Conservation (phyloP, 768 basidiomycete species). For the Amanita jacksonii region DNA sequence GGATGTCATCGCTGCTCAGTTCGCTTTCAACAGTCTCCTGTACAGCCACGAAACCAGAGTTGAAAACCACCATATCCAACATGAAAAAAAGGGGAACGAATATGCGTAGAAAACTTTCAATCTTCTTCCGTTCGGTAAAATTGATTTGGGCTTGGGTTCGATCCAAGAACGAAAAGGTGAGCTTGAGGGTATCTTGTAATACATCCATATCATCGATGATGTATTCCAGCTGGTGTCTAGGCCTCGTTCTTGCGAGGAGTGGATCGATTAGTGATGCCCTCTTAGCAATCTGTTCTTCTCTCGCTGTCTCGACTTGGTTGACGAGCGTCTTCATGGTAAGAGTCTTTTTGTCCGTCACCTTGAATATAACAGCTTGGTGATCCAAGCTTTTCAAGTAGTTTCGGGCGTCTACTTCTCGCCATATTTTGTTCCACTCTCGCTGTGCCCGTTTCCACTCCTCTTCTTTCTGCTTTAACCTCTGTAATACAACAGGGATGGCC, state of each 20-base stretch:
- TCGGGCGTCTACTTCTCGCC: conserved; percentile 91
- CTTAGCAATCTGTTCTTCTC: conserved; percentile 74
- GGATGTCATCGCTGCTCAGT: conserved; percentile 40
- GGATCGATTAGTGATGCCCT: conserved; percentile 54
- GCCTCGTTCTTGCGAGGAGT: conserved; percentile 49
- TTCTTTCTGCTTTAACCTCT: conserved; percentile 89
- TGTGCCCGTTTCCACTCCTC: conserved; percentile 98
- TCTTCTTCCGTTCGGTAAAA: conserved; percentile 62
- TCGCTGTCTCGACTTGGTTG: conserved; percentile 73
- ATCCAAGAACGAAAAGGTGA: conserved; percentile 86
- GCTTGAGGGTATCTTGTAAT: conserved; percentile 80
- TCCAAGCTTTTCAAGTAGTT: conserved; percentile 93
- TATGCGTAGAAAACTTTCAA: conserved; percentile 75
- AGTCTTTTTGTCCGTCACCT: conserved; percentile 81
- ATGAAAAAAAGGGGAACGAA: conserved; percentile 73
- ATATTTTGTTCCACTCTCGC: conserved; percentile 97
- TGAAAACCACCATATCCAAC: conserved; percentile 61
- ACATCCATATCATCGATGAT: conserved; percentile 64
- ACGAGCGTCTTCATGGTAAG: conserved; percentile 69
- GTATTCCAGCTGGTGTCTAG: conserved; percentile 75
- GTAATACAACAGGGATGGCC: conserved; percentile 85
- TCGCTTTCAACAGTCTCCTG: conserved; percentile 51
- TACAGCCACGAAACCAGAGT: conserved; percentile 53
- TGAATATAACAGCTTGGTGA: conserved; percentile 88
- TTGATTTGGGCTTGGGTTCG: conserved; percentile 72